Evolutionary conservation across 345 rosid genomes (phyloP), one percentile per base, ranked within the genome.

Genomic region (Erysimum cheiranthoides): DNA sequence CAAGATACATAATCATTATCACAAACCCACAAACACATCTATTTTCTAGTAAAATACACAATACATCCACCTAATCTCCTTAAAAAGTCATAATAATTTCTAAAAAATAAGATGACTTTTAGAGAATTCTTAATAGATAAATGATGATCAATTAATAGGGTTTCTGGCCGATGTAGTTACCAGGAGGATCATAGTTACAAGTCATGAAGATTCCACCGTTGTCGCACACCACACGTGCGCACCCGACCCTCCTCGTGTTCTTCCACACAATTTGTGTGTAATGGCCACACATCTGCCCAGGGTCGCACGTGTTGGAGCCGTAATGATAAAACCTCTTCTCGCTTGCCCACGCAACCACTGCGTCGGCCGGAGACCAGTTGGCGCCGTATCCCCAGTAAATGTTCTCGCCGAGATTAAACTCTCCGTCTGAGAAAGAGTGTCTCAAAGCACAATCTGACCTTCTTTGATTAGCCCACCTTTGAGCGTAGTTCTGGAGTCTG

Each of bases 241-340:
- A 91, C 5, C 97, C 97, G 49, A 94, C 65, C 60, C 79, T 82
- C 66, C 83, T 83, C 3, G 92, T 92, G 7, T 38, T 81, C 73
- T 78, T 84, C 98, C 98, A 94, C 66, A 92, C 89, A 30, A 92
- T 82, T 57, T 94, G 98, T 2, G 97, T 94, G 80, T 87, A 94
- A 72, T 91, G 97, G 12, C 97, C 92, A 72, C 98, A 94, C 84
- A 85, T 80, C 31, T 92, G 78, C 0, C 95, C 92, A 25, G n/a
- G 61, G 68, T 70, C 73, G 64, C 97, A 94, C 18, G 80, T 8
- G 75, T 92, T 91, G 9, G 80, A 68, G 2, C 49, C 72, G 43
- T 94, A 92, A 39, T 77, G 43, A 38, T 92, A 94, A 46, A 83
- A 89, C 80, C 83, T 90, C 85, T 89, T 88, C 78, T 94, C 97